Percentiles rank a stretch among this genome's conserved stretches.
These are phyloP conservation scores for Trichomonascaceae sp. DNA, from an alignment of 1,139 yeast genomes.

Conservation along the genomic window DNA sequence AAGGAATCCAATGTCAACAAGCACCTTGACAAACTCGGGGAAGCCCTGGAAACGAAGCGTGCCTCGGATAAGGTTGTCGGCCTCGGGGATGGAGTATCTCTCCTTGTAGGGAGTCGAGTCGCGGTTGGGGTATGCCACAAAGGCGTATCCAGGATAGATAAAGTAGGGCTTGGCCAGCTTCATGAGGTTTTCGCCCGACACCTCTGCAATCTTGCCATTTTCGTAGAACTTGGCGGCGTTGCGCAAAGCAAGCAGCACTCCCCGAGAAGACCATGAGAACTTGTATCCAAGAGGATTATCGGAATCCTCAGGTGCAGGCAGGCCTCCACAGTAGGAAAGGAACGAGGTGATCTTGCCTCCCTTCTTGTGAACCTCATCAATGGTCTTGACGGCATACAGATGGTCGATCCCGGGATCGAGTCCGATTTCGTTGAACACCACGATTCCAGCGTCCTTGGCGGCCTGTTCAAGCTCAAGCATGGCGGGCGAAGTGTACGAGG, in stretches of 20 bases:
- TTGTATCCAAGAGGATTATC: constrained; percentile 97
- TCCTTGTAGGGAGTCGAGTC: constrained; percentile 92
- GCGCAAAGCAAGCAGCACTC: constrained; percentile 89
- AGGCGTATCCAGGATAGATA: constrained; percentile 90
- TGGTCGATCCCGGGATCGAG: constrained; percentile 98
- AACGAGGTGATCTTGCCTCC: constrained; percentile 91
- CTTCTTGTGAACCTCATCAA: constrained; percentile 84
- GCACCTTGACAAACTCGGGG: constrained; percentile 93
- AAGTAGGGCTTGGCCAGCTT: constrained; percentile 89
- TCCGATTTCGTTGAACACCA: constrained; percentile 39
- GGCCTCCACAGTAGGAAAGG: constrained; percentile 95
- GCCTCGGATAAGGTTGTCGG: constrained; percentile 93
- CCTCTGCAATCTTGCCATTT: constrained; percentile 69
- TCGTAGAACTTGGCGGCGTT: constrained; percentile 83
- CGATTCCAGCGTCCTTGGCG: constrained; percentile 34
- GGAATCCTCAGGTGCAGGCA: constrained; percentile 95
- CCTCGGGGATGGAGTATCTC: constrained; percentile 90
- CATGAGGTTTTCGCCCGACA: constrained; percentile 87
- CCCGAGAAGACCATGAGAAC: constrained; percentile 98
- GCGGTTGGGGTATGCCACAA: constrained; percentile 95
- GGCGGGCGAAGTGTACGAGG: constrained; percentile 92
- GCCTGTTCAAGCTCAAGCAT: constrained; percentile 34
- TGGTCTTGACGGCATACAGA: constrained; percentile 93
- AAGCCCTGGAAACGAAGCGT: constrained; percentile 96
- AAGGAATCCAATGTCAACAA: constrained; percentile 88